Percentiles rank a stretch among this genome's conserved stretches.
Evolutionary conservation across 495 filamentous ascomycete genomes (phyloP).

Genomic region (Penicillium riverlandense): DNA sequence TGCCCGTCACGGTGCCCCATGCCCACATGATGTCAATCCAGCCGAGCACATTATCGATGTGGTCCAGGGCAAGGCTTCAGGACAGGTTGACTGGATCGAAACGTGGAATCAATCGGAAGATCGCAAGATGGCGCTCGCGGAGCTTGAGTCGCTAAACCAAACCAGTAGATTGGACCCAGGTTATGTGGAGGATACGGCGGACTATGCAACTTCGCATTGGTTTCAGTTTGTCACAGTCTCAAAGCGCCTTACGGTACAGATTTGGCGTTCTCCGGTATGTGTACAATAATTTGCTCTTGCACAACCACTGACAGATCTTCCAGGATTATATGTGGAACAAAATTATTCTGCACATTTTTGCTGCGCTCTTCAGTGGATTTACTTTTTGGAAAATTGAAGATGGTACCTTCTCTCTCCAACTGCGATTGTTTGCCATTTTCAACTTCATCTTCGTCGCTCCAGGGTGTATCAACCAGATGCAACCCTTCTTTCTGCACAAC

Average conservation of each 20-base stretch:
- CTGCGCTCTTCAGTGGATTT: slow-evolving; percentile 35
- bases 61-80: slow-evolving; percentile 23
- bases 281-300: slow-evolving; percentile 33
- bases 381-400: slow-evolving; percentile 41
- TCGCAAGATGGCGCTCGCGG: slow-evolving; percentile 48
- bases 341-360: slow-evolving; percentile 34
- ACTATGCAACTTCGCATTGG: slow-evolving; percentile 35
- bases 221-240: slow-evolving; percentile 45
- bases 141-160: slow-evolving; percentile 57
- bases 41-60: slow-evolving; percentile 53
- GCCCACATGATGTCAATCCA: slow-evolving; percentile 45
- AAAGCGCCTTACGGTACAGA: slow-evolving; percentile 68
- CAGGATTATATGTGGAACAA: slow-evolving; percentile 40
- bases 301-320: slow-evolving; percentile 26
- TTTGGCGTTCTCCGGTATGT: slow-evolving; percentile 79
- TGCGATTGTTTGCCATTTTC: slow-evolving; percentile 56
- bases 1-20: slow-evolving; percentile 41
- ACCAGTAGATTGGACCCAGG: slow-evolving; percentile 23
- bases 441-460: slow-evolving; percentile 64
- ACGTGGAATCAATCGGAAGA: slow-evolving; percentile 49
- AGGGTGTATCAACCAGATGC: slow-evolving; percentile 84
- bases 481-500: slow-evolving; percentile 75
- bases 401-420: slow-evolving; percentile 29
- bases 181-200: slow-evolving; percentile 40
- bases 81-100: slow-evolving; percentile 39